Evolutionary conservation across 306 rosid genomes (phyloP), one percentile per base, ranked within the genome.

Genomic region (Malus fusca): DNA sequence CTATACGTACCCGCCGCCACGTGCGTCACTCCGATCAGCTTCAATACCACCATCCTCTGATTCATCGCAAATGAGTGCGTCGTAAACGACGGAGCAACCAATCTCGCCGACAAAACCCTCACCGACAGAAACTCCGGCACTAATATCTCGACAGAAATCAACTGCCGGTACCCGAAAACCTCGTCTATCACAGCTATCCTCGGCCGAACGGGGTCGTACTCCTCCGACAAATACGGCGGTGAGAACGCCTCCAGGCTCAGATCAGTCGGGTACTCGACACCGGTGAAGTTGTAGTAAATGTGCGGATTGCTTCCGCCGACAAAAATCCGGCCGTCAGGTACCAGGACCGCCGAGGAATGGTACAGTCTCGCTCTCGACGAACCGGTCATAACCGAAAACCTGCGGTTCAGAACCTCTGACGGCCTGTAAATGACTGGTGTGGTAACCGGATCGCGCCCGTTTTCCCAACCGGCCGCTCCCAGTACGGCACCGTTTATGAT

Each of bases 251-350:
- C 96, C 40, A 92, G 75, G 78, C 96, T 92, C 2, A 92, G 68
- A n/a, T 92, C 97, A 0, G 94, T 92, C 0, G 92, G 91, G 82
- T 59, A 90, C 44, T 88, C 78, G 4, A 87, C 96, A 5, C 80
- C 84, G 1, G 88, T 86, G 83, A 90, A 92, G 73, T 79, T 88
- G 71, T 92, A 92, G 30, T 25, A 71, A 11, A 68, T 2, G 28
- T 92, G 93, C 0, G 96, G 97, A 71, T 92, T 92, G 74, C 96
- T 92, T 5, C 97, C 97, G 3, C 96, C 94, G 1, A 90, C 90
- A 42, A 92, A 60, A 25, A 92, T 77, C 28, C 92, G 73, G 6
- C 96, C 97, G 52, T 92, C 91, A 0, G 63, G 77, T 2, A 88
- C 25, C 75, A 92, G 60, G 11, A 90, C 61, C 0, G 96, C 91